Base-by-base conservation (phyloP, 208 protist genomes). In the Leishmania major region DNA sequence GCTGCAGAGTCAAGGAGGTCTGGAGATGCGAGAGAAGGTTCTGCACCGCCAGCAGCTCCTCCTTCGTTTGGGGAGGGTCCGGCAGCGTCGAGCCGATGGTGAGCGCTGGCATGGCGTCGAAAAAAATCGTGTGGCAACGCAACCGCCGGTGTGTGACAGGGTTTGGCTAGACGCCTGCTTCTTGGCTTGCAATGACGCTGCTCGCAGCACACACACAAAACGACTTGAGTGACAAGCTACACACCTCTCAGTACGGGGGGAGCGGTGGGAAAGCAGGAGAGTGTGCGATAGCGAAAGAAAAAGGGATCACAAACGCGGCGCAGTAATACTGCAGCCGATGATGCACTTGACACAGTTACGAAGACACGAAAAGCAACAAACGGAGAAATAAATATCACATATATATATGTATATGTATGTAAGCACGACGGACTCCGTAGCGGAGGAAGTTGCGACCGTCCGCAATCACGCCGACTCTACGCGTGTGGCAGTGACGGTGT, bases 41-140 rank as follows among this genome's bases (percentile, higher is more conserved):
- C 43, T 86, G 77, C 57, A 87, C 75, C 2, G 84, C 88, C 28
- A 66, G 75, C 45, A 80, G 35, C 60, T 84, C 79, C 69, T 73
- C 77, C 81, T 85, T 45, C 13, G 86, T 82, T 64, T 74, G 77
- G 28, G 82, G 78, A 59, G 81, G 78, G 28, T 77, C 80, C 1
- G 84, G 84, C 59, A 84, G 51, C 43, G 55, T 80, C 37, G 73
- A 40, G 13, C 40, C 25, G 62, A 84, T 84, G 35, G 81, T 15
- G 28, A 53, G 76, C 31, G 59, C 70, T 19, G 81, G n/a, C 76
- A 84, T 80, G 25, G n/a, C 69, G 69, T 31, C 69, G 69, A 73
- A 10, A 73, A 43, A 3, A 73, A 31, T 47, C 69, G 19, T 13
- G 17, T 31, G 69, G 22, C 5, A 22, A 31, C 62, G 31, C 62